phyloP scores from a whole-genome alignment of 2,329 filamentous ascomycete genomes.

The Trichocomaceae sp. region DNA sequence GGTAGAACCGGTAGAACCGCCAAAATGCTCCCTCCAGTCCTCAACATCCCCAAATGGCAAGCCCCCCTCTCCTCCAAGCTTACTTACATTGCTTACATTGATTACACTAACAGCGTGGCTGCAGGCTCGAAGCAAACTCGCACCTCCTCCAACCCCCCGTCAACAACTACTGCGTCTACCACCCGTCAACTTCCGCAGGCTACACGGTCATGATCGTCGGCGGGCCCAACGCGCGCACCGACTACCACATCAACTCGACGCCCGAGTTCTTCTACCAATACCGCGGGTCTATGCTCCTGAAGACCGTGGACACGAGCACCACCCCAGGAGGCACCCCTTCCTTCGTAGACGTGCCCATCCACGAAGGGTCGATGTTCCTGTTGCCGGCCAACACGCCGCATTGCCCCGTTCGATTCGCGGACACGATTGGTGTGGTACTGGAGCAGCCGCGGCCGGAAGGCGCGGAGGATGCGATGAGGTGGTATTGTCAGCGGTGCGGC shows the following conservation, averaged over 20 bases:
- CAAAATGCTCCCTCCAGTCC: conserved; percentile 19
- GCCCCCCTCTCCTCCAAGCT: conserved; percentile 16
- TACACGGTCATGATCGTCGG: conserved; percentile 92
- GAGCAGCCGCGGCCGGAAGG: conserved; percentile 71
- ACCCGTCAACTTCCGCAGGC: conserved; percentile 65
- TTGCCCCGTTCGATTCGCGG: conserved; percentile 85
- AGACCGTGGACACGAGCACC: conserved; percentile 65
- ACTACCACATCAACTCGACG: conserved; percentile 97
- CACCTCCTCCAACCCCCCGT: conserved; percentile 90
- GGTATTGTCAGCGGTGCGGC: conserved; percentile 60
- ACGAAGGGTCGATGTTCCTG: conserved; percentile 89
- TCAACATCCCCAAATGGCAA: conserved; percentile 45
- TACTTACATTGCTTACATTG: too few relatives aligned
- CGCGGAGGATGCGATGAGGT: conserved; percentile 71
- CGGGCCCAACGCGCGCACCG: conserved; percentile 89
- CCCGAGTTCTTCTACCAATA: conserved; percentile 98
- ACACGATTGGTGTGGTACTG: conserved; percentile 89
- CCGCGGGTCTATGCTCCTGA: conserved; percentile 86
- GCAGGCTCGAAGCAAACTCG: conserved; percentile 81
- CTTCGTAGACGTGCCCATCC: conserved; percentile 81
- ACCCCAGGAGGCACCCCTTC: conserved; percentile 43
- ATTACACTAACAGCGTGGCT: neutral
- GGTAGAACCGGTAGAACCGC: neutral
- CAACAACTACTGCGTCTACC: conserved; percentile 97
- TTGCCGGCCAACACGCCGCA: conserved; percentile 92